A percentile compares a stretch with the other conserved stretches of the same genome.
Evolutionary conservation across 345 rosid genomes (phyloP).

Genomic region (Linum lewisii): DNA sequence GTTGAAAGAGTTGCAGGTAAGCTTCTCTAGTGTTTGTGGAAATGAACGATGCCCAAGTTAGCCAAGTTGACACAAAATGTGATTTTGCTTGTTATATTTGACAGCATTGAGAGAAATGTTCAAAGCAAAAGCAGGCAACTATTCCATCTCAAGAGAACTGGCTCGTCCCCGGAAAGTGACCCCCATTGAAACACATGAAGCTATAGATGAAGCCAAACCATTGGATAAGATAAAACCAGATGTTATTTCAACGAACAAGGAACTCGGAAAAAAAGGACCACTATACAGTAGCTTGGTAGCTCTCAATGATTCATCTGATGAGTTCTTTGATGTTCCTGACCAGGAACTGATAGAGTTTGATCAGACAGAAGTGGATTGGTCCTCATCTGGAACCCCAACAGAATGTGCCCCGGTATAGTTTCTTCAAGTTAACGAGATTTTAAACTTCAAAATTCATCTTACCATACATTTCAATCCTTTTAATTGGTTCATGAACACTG

Average conservation of each 20-base stretch:
- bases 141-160: constrained; percentile 29
- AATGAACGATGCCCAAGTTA: too few species aligned
- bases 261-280: constrained; percentile 34
- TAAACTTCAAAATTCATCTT: neutral
- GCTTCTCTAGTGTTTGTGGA: too few species aligned
- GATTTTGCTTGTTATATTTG: neutral
- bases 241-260: constrained; percentile 18
- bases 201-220: constrained; percentile 18
- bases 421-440: neutral
- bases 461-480: neutral
- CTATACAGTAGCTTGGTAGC: constrained; percentile 39
- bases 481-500: constrained; percentile 13
- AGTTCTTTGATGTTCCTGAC: constrained; percentile 90
- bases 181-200: constrained; percentile 16
- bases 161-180: constrained; percentile 22
- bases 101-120: constrained; percentile 74
- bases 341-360: constrained; percentile 37
- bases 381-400: constrained; percentile 35
- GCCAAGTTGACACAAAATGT: too few species aligned
- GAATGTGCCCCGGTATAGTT: constrained; percentile 27
- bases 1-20: constrained; percentile 81
- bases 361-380: constrained; percentile 37
- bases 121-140: constrained; percentile 43
- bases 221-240: constrained; percentile 14
- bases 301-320: constrained; percentile 60